Conservation (phyloP, 2,329 filamentous ascomycete genomes). For the Dactylella cylindrospora region DNA sequence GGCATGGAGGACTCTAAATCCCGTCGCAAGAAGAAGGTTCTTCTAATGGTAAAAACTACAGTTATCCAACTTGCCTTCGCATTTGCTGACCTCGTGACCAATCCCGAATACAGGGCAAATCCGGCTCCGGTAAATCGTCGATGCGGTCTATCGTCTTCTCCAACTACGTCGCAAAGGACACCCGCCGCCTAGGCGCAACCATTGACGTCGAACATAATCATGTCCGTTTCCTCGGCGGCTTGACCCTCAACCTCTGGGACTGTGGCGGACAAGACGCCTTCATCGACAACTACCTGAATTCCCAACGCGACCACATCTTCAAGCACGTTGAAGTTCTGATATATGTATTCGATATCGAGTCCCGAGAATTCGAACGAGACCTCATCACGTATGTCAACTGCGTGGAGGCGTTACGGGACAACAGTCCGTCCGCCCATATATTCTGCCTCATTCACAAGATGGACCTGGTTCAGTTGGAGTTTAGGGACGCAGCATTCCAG, state of each 20-base stretch:
- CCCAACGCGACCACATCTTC: constrained; percentile 95
- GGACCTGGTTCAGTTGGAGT: constrained; percentile 82
- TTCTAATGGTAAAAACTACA: constrained; percentile 46
- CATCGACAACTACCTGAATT: constrained; percentile 95
- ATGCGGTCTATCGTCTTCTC: constrained; percentile 99
- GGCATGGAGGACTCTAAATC: constrained; percentile 48
- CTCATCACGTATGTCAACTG: constrained; percentile 89
- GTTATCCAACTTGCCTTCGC: not conserved
- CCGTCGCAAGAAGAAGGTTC: constrained; percentile 49
- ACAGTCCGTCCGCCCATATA: constrained; percentile 75
- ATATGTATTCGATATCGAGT: constrained; percentile 99
- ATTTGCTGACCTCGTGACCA: not conserved
- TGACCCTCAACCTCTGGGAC: constrained; percentile 97
- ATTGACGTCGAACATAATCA: constrained; percentile 98
- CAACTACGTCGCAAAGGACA: constrained; percentile 97
- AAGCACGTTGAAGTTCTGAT: constrained; percentile 94
- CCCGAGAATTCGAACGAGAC: constrained; percentile 88
- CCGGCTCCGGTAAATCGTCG: constrained; percentile 93
- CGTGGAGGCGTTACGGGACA: constrained; percentile 83
- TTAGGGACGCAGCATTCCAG: constrained; percentile 79
- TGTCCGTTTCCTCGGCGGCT: constrained; percentile 96
- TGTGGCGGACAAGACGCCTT: constrained; percentile 98
- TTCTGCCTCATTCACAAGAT: constrained; percentile 99
- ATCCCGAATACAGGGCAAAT: constrained; percentile 68
- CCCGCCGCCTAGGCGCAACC: constrained; percentile 85